phyloP scores from a whole-genome alignment of 768 basidiomycete species.

The Pulveroboletus sp. region DNA sequence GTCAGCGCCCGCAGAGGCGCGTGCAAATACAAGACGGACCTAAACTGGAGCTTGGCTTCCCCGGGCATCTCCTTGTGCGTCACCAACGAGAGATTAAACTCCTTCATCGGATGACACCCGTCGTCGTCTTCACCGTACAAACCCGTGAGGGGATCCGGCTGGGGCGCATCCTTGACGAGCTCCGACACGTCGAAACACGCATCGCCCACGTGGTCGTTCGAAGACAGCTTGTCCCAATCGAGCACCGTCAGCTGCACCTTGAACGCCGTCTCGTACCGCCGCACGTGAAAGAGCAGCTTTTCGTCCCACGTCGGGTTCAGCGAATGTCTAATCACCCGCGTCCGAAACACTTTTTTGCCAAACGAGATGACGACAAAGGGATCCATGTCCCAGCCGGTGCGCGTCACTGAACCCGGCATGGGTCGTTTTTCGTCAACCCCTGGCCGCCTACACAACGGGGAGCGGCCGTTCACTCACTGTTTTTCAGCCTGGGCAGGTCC shows the following conservation, averaged over 20 bases:
- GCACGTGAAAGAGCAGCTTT: constrained; percentile 92
- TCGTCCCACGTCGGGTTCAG: constrained; percentile 91
- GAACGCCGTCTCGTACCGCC: constrained; percentile 77
- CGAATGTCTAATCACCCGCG: constrained; percentile 80
- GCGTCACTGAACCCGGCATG: no score
- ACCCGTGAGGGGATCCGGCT: constrained; percentile 55
- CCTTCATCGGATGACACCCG: constrained; percentile 54
- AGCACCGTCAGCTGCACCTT: constrained; percentile 78
- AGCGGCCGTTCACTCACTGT: constrained; percentile 54
- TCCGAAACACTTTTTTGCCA: constrained; percentile 95
- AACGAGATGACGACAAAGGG: constrained; percentile 96
- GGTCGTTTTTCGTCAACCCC: neutral
- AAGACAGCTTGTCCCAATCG: constrained; percentile 94
- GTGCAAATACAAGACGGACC: constrained; percentile 35
- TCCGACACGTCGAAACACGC: constrained; percentile 66
- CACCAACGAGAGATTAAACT: constrained; percentile 61
- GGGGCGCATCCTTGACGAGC: constrained; percentile 62
- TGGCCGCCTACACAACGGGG: neutral
- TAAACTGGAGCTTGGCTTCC: constrained; percentile 69
- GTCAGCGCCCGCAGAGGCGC: neutral
- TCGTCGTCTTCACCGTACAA: constrained; percentile 38
- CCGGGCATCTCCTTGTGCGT: constrained; percentile 62
- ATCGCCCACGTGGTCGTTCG: constrained; percentile 88
- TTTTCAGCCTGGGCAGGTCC: constrained; percentile 81
- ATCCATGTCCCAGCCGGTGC: constrained; percentile 94